These are phyloP conservation scores for Lachancea thermotolerans DNA, from an alignment of 805 yeast genomes.

Conservation along the genomic window DNA sequence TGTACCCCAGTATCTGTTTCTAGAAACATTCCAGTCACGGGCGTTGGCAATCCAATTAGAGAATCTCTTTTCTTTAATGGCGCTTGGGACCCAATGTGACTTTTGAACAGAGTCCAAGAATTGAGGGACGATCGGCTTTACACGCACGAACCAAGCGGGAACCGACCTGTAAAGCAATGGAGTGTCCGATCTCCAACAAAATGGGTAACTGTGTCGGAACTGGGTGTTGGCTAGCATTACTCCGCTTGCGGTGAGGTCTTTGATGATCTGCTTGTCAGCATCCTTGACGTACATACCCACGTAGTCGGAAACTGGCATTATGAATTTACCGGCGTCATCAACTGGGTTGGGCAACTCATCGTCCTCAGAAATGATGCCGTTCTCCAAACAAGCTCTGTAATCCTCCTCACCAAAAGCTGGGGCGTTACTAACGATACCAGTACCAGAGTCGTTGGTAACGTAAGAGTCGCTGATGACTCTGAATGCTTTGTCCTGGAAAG, in stretches of 20 bases:
- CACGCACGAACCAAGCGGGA: constrained; percentile 97
- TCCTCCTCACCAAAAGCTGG: constrained; percentile 99
- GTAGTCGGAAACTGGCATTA: constrained; percentile 64
- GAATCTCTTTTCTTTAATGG: constrained; percentile 89
- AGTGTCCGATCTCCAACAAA: constrained; percentile 99
- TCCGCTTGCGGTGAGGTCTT: constrained; percentile 71
- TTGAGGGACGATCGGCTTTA: constrained; percentile 78
- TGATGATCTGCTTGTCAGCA: constrained; percentile 88
- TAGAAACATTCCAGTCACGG: constrained; percentile 97
- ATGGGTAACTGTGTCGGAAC: constrained; percentile 93
- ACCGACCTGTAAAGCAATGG: constrained; percentile 94
- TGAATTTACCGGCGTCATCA: constrained; percentile 87
- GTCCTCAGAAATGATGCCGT: constrained; percentile 67
- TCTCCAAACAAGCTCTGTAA: constrained; percentile 71
- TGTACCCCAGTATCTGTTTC: constrained; percentile 99
- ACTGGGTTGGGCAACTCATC: constrained; percentile 85
- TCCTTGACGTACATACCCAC: constrained; percentile 87
- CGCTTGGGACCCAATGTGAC: constrained; percentile 92
- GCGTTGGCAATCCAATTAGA: constrained; percentile 98
- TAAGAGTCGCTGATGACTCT: constrained; percentile 75
- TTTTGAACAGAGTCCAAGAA: constrained; percentile 79
- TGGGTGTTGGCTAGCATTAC: constrained; percentile 70
- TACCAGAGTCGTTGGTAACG: constrained; percentile 92
- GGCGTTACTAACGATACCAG: constrained; percentile 97
- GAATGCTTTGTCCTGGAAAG: constrained; percentile 72